Evolutionary conservation across 352 stramenopile species (phyloP), one percentile per base, ranked within the genome.

Genomic region (Aphanomyces euteiches): DNA sequence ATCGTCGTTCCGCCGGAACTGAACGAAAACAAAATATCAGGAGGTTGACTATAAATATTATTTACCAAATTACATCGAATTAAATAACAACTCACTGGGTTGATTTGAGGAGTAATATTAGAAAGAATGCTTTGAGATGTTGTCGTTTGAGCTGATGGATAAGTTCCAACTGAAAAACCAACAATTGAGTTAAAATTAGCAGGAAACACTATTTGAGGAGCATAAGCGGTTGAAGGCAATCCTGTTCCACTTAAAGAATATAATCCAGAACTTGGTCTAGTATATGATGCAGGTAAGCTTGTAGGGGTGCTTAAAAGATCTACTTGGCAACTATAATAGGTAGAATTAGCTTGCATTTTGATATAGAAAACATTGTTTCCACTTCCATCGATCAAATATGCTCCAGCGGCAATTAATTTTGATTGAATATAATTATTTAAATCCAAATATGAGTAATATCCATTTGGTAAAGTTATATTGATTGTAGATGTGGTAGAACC

Each of bases 401-500:
- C 17, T 50, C 43, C 43, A n/a, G 10, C 10, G 10, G 10, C 10
- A 12, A 50, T n/a, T n/a, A 50, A n/a, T 50, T n/a, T 12, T n/a
- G 17, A 50, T n/a, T 50, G 43, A 50, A 50, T 50, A 12, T n/a
- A 12, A 50, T 50, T 50, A n/a, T 12, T 50, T n/a, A 50, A n/a
- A 50, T 50, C 43, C 17, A n/a, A 12, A 50, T 50, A 50, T 12
- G 10, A n/a, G 17, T 50, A 50, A n/a, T 50, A 50, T n/a, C 43
- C 43, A 50, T 50, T 50, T 50, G 43, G 43, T 50, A 50, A 50
- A 50, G 17, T 50, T n/a, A 50, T 50, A 50, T n/a, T 50, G 43
- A 50, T n/a, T n/a, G 17, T 28, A 28, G 28, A 28, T 28, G 43
- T 50, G 10, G 43, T 50, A 50, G 43, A 12, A n/a, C 43, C 43